These are phyloP conservation scores for Exophiala viscosa DNA, from an alignment of 2,329 filamentous ascomycete species.

Conservation along the genomic window DNA sequence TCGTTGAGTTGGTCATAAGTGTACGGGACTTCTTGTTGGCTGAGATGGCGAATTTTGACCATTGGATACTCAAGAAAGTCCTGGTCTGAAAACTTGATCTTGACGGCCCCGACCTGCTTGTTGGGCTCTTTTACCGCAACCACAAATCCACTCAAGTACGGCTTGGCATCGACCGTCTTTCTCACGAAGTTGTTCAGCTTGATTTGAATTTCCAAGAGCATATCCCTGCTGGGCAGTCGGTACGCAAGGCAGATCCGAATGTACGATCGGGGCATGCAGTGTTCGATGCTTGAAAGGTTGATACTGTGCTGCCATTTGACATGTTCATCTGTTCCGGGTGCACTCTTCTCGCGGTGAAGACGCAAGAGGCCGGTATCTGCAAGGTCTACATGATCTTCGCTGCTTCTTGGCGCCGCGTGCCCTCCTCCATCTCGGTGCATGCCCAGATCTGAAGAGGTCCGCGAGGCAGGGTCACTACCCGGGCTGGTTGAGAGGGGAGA, in stretches of 20 bases:
- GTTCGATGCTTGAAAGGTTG: conserved; percentile 27
- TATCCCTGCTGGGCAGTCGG: conserved; percentile 11
- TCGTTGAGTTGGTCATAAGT: conserved; percentile 26
- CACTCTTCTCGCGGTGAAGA: neutral
- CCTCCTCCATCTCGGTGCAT: neutral
- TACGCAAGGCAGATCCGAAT: conserved; percentile 28
- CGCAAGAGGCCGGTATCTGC: neutral
- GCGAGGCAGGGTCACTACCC: conserved; percentile 6
- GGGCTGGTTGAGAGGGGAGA: conserved; percentile 1
- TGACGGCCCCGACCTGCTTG: conserved; percentile 17
- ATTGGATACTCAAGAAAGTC: conserved; percentile 24
- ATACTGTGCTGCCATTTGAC: conserved; percentile 19
- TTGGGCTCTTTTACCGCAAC: conserved; percentile 15
- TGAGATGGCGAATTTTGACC: conserved; percentile 22
- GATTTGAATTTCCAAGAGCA: conserved; percentile 6
- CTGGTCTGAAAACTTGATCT: conserved; percentile 26
- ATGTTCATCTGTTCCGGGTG: conserved; percentile 1
- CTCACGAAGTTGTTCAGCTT: conserved; percentile 21
- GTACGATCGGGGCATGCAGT: conserved; percentile 29
- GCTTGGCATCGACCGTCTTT: conserved; percentile 26
- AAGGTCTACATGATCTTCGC: neutral
- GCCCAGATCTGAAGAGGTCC: neutral
- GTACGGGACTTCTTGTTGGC: conserved; percentile 19
- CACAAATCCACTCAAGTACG: conserved; percentile 27
- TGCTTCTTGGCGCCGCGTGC: neutral